Conservation (phyloP, 1,284 basidiomycete genomes). For the Microbotryomycetes sp. region DNA sequence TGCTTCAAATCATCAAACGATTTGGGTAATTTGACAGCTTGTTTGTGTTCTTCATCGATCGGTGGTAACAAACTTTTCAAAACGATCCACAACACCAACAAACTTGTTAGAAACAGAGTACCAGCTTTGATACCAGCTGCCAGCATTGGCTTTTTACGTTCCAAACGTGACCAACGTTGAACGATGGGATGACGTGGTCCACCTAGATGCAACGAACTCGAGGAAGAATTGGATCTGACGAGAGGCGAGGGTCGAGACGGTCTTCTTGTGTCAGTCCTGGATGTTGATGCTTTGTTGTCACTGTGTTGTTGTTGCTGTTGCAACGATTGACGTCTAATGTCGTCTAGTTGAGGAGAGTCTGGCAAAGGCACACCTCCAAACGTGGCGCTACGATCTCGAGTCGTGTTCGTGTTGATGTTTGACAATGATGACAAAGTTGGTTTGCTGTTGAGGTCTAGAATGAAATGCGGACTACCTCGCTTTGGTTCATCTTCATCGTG, state of each 20-base stretch:
- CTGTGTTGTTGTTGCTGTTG: background rate
- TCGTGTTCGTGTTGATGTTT: background rate
- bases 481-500: background rate
- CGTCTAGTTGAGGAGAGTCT: background rate
- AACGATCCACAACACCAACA: conserved; percentile 33
- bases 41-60: conserved; percentile 33
- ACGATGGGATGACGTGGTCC: background rate
- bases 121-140: conserved; percentile 76
- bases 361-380: conserved; percentile 27
- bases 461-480: conserved; percentile 10
- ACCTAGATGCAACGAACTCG: conserved; percentile 21
- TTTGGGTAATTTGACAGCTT: conserved; percentile 41
- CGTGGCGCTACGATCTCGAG: conserved; percentile 11
- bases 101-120: conserved; percentile 54
- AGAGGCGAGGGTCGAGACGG: conserved; percentile 14
- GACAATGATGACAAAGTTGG: background rate
- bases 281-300: background rate
- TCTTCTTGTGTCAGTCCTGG: background rate
- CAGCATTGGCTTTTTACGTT: conserved; percentile 52
- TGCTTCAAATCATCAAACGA: conserved; percentile 43
- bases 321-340: background rate
- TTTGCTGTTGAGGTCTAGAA: conserved; percentile 24
- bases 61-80: conserved; percentile 34
- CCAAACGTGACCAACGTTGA: background rate
- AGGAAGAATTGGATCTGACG: conserved; percentile 15